A percentile compares a stretch with the other conserved stretches of the same genome.
These are phyloP conservation scores for Rhizopus delemar DNA, from an alignment of 371 early-diverging fungal species.

Conservation along the genomic window DNA sequence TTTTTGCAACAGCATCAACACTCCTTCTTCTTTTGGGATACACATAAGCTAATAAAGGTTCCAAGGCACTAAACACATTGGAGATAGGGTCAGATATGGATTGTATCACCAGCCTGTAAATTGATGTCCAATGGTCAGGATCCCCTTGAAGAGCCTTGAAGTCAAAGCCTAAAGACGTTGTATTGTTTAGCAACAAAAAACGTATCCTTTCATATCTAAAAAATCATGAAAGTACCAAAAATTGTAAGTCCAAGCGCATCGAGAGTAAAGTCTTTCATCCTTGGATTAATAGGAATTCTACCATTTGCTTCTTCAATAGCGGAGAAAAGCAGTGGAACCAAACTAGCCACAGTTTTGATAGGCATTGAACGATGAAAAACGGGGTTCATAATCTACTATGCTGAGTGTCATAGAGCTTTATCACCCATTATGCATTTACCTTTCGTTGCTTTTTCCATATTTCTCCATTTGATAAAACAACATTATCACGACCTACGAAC, in stretches of 20 bases:
- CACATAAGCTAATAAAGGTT: constrained; percentile 14
- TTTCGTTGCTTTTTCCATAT: constrained; percentile 24
- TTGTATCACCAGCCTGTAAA: constrained; percentile 18
- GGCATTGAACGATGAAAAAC: constrained; percentile 45
- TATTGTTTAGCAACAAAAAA: not conserved
- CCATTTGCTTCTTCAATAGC: constrained; percentile 19
- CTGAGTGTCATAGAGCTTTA: not conserved
- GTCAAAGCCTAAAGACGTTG: constrained; percentile 23
- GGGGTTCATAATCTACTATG: constrained; percentile 32
- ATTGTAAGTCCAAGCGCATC: constrained; percentile 33
- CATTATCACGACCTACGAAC: constrained; percentile 13
- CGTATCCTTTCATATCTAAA: not conserved
- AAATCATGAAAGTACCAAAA: constrained; percentile 17
- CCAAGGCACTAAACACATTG: constrained; percentile 8
- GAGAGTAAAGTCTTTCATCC: constrained; percentile 26
- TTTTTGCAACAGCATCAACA: constrained; percentile 4
- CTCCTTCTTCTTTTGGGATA: constrained; percentile 27
- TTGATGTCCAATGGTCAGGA: constrained; percentile 30
- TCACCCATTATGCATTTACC: not conserved
- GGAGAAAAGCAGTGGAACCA: constrained; percentile 17
- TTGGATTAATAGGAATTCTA: not conserved
- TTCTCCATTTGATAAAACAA: constrained; percentile 11
- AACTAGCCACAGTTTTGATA: constrained; percentile 11
- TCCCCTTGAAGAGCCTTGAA: constrained; percentile 31
- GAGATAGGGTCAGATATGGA: constrained; percentile 22